A percentile compares a stretch with the other conserved stretches of the same genome.
phyloP scores from a whole-genome alignment of 1,284 basidiomycete species.

The Cryptococcus sp. region DNA sequence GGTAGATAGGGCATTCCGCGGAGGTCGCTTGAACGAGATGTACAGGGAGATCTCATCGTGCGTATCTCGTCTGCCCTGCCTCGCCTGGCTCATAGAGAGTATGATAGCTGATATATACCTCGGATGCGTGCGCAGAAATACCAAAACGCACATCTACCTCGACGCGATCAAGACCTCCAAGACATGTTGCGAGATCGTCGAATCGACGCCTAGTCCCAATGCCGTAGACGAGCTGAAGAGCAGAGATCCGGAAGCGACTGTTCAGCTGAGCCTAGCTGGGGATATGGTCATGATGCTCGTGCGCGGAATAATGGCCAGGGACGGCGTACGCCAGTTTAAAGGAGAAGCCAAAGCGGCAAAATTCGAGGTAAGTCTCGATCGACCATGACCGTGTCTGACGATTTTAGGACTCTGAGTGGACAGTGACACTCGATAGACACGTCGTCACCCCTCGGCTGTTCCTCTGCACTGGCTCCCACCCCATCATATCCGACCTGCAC shows the following conservation, averaged over 20 bases:
- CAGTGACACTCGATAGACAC: not conserved
- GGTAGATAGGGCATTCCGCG: conserved; percentile 24
- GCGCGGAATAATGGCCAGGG: conserved; percentile 8
- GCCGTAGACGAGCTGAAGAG: conserved; percentile 17
- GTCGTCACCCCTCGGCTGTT: conserved; percentile 9
- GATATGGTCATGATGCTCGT: conserved; percentile 24
- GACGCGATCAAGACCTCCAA: conserved; percentile 25
- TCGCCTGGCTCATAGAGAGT: not conserved
- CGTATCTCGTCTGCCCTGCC: conserved; percentile 1
- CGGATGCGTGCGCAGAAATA: conserved; percentile 20
- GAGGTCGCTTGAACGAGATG: conserved; percentile 28
- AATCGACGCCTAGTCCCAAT: conserved; percentile 20
- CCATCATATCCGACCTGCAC: conserved; percentile 15
- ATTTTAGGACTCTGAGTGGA: conserved; percentile 11
- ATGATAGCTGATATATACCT: not conserved
- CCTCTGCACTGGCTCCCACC: conserved; percentile 31
- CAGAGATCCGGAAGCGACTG: conserved; percentile 24
- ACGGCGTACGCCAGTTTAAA: conserved; percentile 14
- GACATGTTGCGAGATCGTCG: conserved; percentile 19
- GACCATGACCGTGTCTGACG: not conserved
- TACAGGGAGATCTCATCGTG: conserved; percentile 38
- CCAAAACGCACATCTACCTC: conserved; percentile 33
- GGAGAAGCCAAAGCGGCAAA: conserved; percentile 14
- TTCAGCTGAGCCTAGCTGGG: conserved; percentile 22
- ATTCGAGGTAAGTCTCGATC: conserved; percentile 9